phyloP scores from a whole-genome alignment of 257 asterid species.

The Misopates orontium region DNA sequence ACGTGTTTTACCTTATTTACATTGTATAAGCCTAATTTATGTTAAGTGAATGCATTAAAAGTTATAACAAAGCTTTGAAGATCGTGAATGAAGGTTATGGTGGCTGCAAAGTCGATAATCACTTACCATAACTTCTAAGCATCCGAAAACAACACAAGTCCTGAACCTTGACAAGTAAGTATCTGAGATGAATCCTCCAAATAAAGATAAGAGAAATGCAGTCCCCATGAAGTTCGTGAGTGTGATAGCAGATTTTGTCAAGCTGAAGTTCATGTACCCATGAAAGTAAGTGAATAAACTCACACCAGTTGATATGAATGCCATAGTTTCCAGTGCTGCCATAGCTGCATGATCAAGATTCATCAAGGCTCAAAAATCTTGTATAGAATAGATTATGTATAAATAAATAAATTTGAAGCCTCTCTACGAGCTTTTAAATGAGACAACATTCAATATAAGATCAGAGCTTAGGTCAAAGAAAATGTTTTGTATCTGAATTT shows the following conservation, averaged over 20 bases:
- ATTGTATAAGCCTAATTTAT: too few species aligned
- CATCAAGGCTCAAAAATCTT: not conserved
- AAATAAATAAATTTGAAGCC: too few species aligned
- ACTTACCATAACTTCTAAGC: constrained; percentile 54
- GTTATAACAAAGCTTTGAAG: too few species aligned
- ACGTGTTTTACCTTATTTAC: too few species aligned
- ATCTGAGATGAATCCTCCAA: constrained; percentile 63
- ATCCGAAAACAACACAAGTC: constrained; percentile 57
- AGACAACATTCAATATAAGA: too few species aligned
- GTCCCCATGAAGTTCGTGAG: constrained; percentile 68
- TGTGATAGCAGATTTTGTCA: constrained; percentile 60
- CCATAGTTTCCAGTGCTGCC: constrained; percentile 56
- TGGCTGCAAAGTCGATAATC: too few species aligned
- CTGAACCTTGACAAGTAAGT: constrained; percentile 64
- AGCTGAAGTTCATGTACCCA: constrained; percentile 61
- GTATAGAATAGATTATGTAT: not conserved
- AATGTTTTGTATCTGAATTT: too few species aligned
- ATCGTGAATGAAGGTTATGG: too few species aligned
- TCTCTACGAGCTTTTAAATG: too few species aligned
- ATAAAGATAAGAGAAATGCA: constrained; percentile 47
- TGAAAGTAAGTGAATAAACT: constrained; percentile 62
- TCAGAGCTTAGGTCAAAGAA: too few species aligned
- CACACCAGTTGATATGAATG: constrained; percentile 53
- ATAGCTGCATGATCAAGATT: constrained; percentile 60
- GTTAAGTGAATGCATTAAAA: too few species aligned